phyloP scores from a whole-genome alignment of 2,329 filamentous ascomycete genomes.

The Colletotrichum higginsianum region DNA sequence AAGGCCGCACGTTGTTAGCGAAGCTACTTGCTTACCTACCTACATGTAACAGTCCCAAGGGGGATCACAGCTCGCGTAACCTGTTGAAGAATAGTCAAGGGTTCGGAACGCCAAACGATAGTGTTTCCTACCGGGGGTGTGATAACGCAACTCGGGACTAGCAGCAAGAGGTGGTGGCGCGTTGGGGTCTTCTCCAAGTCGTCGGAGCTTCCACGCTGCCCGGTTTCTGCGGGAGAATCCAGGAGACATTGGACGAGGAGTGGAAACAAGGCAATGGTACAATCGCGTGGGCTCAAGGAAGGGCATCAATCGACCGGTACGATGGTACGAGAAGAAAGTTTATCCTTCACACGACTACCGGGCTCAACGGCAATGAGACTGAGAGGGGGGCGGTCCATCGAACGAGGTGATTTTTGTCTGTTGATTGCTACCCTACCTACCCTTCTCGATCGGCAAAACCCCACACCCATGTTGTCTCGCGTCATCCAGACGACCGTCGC shows the following conservation, averaged over 20 bases:
- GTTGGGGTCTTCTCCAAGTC: slow-evolving; percentile 11
- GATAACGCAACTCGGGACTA: slow-evolving; percentile 19
- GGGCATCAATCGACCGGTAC: background rate
- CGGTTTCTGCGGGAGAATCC: slow-evolving; percentile 7
- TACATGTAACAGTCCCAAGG: background rate
- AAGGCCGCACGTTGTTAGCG: background rate
- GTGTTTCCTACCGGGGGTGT: background rate
- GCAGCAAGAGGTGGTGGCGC: slow-evolving; percentile 8
- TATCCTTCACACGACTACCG: background rate
- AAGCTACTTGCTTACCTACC: background rate
- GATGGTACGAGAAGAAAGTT: background rate
- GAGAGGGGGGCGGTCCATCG: too few species aligned
- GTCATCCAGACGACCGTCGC: slow-evolving; percentile 41
- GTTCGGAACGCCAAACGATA: background rate
- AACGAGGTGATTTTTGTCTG: too few species aligned
- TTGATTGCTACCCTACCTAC: too few species aligned
- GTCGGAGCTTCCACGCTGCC: slow-evolving; percentile 11
- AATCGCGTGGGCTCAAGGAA: background rate
- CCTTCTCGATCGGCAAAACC: slow-evolving; percentile 9
- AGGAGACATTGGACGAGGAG: background rate
- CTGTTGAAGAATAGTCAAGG: slow-evolving; percentile 18
- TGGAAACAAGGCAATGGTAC: slow-evolving; percentile 3
- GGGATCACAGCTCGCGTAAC: slow-evolving; percentile 1
- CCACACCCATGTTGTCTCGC: slow-evolving; percentile 32
- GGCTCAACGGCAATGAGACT: background rate